Conservation (phyloP, 352 stramenopile genomes). For the Stramenopiles sp. region DNA sequence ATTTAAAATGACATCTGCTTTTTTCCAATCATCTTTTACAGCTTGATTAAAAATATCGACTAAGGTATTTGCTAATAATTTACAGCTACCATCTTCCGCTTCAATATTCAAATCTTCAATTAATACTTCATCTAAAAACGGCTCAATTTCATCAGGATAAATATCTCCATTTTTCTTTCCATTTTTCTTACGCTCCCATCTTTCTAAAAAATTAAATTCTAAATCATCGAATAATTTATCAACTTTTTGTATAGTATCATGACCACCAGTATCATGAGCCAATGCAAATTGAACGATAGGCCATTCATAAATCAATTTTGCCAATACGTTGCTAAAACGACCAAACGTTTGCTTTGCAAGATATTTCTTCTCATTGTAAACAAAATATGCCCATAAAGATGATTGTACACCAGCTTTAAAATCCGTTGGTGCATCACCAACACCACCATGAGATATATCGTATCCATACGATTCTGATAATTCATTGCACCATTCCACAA, state of each 20-base stretch:
- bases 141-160: neutral
- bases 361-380: neutral
- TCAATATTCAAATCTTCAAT: neutral
- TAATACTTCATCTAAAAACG: neutral
- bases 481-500: neutral
- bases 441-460: neutral
- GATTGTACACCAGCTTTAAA: neutral
- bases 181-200: neutral
- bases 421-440: neutral
- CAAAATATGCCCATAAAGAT: neutral
- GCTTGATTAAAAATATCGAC: neutral
- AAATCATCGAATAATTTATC: neutral
- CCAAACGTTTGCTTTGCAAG: neutral
- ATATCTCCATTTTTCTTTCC: neutral
- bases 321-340: neutral
- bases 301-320: neutral
- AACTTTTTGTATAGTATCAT: neutral
- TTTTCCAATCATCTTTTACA: neutral
- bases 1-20: neutral
- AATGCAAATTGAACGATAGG: neutral
- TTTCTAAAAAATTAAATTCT: neutral
- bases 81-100: neutral
- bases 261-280: neutral
- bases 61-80: neutral
- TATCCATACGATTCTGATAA: neutral